Conservation (phyloP, 345 rosid genomes). For the Sonneratia alba region DNA sequence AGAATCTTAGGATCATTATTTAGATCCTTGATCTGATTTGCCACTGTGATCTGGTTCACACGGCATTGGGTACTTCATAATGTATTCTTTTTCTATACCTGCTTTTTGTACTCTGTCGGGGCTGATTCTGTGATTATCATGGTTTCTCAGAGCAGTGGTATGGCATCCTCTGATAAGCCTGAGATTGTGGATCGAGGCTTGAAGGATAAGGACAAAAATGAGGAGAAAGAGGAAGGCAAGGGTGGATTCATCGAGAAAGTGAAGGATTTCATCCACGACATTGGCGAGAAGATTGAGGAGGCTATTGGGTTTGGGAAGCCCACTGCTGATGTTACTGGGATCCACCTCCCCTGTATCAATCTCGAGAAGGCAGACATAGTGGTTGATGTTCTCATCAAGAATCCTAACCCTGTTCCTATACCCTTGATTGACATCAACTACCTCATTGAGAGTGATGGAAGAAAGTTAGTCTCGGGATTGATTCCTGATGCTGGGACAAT, state of each 20-base stretch:
- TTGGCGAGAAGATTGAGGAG: constrained; percentile 89
- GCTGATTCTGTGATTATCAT: too few species aligned
- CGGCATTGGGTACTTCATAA: too few species aligned
- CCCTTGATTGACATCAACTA: constrained; percentile 79
- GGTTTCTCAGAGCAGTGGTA: constrained; percentile 14
- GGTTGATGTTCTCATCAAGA: constrained; percentile 76
- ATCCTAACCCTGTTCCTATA: constrained; percentile 92
- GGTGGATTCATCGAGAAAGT: constrained; percentile 89
- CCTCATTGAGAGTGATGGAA: constrained; percentile 77
- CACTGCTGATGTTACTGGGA: constrained; percentile 74
- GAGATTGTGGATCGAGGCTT: constrained; percentile 45
- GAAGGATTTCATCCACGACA: constrained; percentile 85
- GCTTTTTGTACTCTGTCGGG: too few species aligned
- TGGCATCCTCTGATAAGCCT: constrained; percentile 64
- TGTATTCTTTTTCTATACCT: too few species aligned
- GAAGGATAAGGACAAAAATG: constrained; percentile 39
- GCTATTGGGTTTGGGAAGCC: constrained; percentile 95
- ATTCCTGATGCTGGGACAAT: constrained; percentile 95
- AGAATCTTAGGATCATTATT: too few species aligned
- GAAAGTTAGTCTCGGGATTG: constrained; percentile 82
- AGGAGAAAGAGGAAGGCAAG: constrained; percentile 42
- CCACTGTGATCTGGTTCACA: too few species aligned
- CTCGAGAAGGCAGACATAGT: constrained; percentile 78
- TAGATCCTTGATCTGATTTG: too few species aligned
- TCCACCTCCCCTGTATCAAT: constrained; percentile 72